Evolutionary conservation across 2,329 filamentous ascomycete species (phyloP).

Genomic region (Trichoderma pleuroti): DNA sequence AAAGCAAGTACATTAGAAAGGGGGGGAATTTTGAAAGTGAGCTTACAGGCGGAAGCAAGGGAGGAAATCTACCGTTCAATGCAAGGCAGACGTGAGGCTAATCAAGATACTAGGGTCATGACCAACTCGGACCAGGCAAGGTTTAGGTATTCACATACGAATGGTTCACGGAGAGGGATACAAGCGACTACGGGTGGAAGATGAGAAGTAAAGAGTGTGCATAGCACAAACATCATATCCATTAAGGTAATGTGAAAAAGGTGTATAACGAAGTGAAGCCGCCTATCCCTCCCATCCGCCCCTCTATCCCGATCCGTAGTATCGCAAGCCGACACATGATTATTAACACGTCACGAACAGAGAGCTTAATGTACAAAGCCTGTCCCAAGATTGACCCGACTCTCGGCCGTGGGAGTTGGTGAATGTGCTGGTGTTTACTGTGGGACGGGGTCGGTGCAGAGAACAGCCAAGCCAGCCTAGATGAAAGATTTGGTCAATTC

Average conservation of each 20-base stretch:
- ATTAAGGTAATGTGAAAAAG: slow-evolving; percentile 1
- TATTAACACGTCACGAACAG: slow-evolving; percentile 3
- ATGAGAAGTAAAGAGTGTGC: too few species aligned
- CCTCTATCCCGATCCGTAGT: neutral
- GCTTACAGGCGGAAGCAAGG: neutral
- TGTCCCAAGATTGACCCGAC: neutral
- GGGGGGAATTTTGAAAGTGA: neutral
- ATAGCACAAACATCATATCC: slow-evolving; percentile 9
- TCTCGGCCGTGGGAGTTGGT: neutral
- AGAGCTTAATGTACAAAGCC: slow-evolving; percentile 5
- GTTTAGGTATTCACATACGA: too few species aligned
- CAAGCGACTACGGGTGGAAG: too few species aligned
- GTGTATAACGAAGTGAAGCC: slow-evolving; percentile 14
- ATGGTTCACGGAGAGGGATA: too few species aligned
- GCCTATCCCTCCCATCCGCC: neutral
- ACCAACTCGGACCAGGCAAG: too few species aligned
- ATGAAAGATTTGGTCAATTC: neutral
- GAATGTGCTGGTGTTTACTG: neutral
- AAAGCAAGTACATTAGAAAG: neutral
- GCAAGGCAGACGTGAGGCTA: neutral
- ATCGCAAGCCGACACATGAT: neutral
- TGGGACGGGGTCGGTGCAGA: slow-evolving; percentile 11
- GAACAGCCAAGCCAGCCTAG: slow-evolving; percentile 17
- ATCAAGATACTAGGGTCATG: neutral
- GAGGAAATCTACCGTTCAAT: neutral